Percentiles rank a stretch among this genome's conserved stretches.
Conservation (phyloP, 2,329 filamentous ascomycete genomes). For the Monosporascus ibericus region DNA sequence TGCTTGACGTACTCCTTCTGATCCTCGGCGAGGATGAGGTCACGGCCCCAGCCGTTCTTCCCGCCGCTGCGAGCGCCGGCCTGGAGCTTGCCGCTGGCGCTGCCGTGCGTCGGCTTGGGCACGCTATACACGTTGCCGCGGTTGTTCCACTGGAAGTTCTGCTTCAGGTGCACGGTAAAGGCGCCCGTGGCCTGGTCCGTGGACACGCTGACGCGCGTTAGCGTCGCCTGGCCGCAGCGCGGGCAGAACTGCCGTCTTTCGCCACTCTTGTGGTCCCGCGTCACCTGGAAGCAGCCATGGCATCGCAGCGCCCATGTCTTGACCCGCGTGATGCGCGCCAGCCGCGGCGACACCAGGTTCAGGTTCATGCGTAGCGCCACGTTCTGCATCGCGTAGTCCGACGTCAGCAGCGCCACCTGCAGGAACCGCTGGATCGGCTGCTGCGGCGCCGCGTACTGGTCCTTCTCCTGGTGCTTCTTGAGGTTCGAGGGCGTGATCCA, state of each 20-base stretch:
- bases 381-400: constrained; percentile 97
- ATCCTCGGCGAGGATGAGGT: constrained; percentile 83
- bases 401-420: constrained; percentile 86
- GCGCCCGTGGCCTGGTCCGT: constrained; percentile 68
- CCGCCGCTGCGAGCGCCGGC: constrained; percentile 70
- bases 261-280: constrained; percentile 67
- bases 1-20: constrained; percentile 84
- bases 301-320: constrained; percentile 89
- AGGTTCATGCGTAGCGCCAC: constrained; percentile 92
- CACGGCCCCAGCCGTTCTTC: constrained; percentile 78
- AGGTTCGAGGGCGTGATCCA: constrained; percentile 97
- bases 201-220: constrained; percentile 79
- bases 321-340: constrained; percentile 76
- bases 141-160: constrained; percentile 94
- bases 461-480: constrained; percentile 71
- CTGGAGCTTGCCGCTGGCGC: constrained; percentile 67
- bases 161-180: constrained; percentile 82
- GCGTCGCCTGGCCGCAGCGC: constrained; percentile 78
- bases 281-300: constrained; percentile 85
- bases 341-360: constrained; percentile 71
- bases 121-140: constrained; percentile 88
- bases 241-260: constrained; percentile 71
- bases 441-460: constrained; percentile 44
- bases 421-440: constrained; percentile 57
- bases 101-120: constrained; percentile 81